Conservation (phyloP, 495 filamentous ascomycete species). For the Hyaloscypha variabilis region DNA sequence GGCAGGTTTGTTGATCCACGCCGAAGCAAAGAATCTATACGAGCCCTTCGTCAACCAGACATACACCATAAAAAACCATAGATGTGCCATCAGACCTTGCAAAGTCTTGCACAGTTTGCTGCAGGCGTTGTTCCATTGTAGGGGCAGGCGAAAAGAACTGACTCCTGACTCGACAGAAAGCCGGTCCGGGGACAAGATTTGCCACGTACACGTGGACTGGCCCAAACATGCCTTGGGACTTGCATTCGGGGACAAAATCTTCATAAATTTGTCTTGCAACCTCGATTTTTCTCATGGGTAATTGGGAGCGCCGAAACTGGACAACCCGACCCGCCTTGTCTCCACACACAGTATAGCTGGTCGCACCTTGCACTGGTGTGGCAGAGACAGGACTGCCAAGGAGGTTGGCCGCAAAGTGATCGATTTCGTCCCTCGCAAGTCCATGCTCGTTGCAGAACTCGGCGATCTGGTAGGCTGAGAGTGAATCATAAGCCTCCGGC, state of each 20-base stretch:
- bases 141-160: slow-evolving; percentile 8
- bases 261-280: slow-evolving; percentile 20
- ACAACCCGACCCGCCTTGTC: slow-evolving; percentile 16
- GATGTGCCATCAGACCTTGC: slow-evolving; percentile 27
- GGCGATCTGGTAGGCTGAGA: slow-evolving; percentile 22
- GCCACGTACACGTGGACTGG: slow-evolving; percentile 8
- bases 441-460: slow-evolving; percentile 22
- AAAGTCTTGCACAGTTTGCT: slow-evolving; percentile 31
- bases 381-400: slow-evolving; percentile 20
- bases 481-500: slow-evolving; percentile 22
- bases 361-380: slow-evolving; percentile 23
- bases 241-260: slow-evolving; percentile 17
- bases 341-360: slow-evolving; percentile 23
- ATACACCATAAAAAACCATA: slow-evolving; percentile 13
- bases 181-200: slow-evolving; percentile 18
- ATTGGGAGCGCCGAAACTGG: slow-evolving; percentile 22
- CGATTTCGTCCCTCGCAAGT: slow-evolving; percentile 20
- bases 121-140: slow-evolving; percentile 18
- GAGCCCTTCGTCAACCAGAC: slow-evolving; percentile 12
- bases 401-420: slow-evolving; percentile 20
- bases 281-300: slow-evolving; percentile 22
- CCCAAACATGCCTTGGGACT: slow-evolving; percentile 17
- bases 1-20: slow-evolving; percentile 27
- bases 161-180: slow-evolving; percentile 19
- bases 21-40: slow-evolving; percentile 32